Percentiles rank a stretch among this genome's conserved stretches.
phyloP scores from a whole-genome alignment of 345 rosid species.

The Atalantia buxifolia region DNA sequence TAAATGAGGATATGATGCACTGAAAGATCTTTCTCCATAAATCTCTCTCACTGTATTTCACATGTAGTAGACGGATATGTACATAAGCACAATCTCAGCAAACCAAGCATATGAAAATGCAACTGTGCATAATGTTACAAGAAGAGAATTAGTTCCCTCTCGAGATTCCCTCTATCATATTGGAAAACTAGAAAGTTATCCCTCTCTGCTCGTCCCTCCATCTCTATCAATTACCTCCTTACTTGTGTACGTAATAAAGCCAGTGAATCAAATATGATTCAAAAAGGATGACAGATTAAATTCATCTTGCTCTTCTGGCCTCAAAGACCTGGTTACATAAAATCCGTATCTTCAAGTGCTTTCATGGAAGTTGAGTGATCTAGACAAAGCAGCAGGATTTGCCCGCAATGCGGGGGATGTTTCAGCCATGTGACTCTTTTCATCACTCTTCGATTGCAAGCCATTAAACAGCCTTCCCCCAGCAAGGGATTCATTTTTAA shows the following conservation, averaged over 20 bases:
- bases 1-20: not conserved
- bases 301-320: not conserved
- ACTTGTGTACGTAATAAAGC: not conserved
- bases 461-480: constrained; percentile 56
- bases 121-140: constrained; percentile 19
- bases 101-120: constrained; percentile 16
- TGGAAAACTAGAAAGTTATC: not conserved
- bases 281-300: not conserved
- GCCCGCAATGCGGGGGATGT: constrained; percentile 44
- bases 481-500: constrained; percentile 46
- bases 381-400: constrained; percentile 87
- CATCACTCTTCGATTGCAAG: constrained; percentile 45
- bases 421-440: constrained; percentile 37
- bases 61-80: constrained; percentile 16
- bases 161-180: not conserved
- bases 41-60: constrained; percentile 19
- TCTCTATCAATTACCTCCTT: constrained; percentile 6
- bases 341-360: constrained; percentile 26
- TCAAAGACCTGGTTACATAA: not conserved
- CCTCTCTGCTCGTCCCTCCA: not conserved
- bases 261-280: constrained; percentile 12
- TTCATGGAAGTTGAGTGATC: constrained; percentile 76
- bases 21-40: constrained; percentile 12
- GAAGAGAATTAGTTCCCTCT: constrained; percentile 18
- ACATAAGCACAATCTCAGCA: constrained; percentile 24